Conservation (phyloP, 805 yeast genomes). For the Spathaspora arborariae region DNA sequence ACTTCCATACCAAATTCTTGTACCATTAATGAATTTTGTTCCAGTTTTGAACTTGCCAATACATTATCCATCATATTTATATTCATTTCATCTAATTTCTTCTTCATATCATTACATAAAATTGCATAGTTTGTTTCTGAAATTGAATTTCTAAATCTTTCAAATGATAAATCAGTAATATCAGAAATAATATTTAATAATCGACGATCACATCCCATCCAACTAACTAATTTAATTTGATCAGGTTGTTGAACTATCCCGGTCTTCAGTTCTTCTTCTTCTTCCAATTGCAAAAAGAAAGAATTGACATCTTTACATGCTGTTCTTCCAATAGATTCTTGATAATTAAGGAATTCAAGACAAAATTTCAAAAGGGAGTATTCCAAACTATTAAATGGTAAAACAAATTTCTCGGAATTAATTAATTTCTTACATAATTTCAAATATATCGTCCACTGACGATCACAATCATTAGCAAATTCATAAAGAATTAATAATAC, state of each 20-base stretch:
- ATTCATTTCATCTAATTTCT: constrained; percentile 13
- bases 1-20: constrained; percentile 8
- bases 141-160: constrained; percentile 14
- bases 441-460: constrained; percentile 19
- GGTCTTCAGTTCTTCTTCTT: constrained; percentile 7
- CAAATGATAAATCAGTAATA: constrained; percentile 30
- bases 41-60: background rate
- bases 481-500: constrained; percentile 22
- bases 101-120: constrained; percentile 14
- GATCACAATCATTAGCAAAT: constrained; percentile 23
- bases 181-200: constrained; percentile 23
- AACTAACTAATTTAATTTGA: constrained; percentile 15
- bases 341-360: constrained; percentile 22
- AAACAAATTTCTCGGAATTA: constrained; percentile 12
- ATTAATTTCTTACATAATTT: constrained; percentile 16
- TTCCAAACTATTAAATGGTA: constrained; percentile 19
- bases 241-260: background rate
- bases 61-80: constrained; percentile 13
- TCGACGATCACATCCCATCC: constrained; percentile 31
- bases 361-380: constrained; percentile 17
- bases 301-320: constrained; percentile 24
- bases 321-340: constrained; percentile 25
- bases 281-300: constrained; percentile 17
- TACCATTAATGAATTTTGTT: background rate
- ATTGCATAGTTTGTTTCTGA: constrained; percentile 12